Evolutionary conservation across 306 rosid species (phyloP), one percentile per base, ranked within the genome.

Genomic region (Ochetophila trinervis): DNA sequence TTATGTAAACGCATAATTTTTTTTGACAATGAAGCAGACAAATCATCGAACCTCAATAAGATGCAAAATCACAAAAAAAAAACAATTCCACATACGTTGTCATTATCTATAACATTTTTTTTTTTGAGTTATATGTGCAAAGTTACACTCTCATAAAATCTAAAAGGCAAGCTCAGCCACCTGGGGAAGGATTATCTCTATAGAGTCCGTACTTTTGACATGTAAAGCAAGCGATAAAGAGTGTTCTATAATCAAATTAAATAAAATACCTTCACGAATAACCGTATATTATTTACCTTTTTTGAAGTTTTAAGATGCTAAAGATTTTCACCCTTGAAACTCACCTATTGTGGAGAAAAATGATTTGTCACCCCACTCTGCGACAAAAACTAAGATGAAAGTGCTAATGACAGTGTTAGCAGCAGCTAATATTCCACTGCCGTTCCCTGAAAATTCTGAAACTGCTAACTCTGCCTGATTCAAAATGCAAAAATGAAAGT

Each of bases 301-400:
- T 14, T 23, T 20, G 24, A 4, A 2, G 13, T 32, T 35, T 11
- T 61, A 22, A 4, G 22, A 24, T 15, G 19, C 42, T 9, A 20
- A 0, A n/a, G n/a, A 56, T 65, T 52, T 40, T 34, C 45, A 60
- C 30, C 4, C 5, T 11, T 74, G 55, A 30, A 48, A 75, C 88
- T 79, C 76, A 93, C 99, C 99, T 62, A 93, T 88, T 49, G 99
- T 90, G 35, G 99, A 90, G 85, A 93, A 90, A 81, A 93, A 90
- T 57, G 97, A 93, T 67, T 93, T 93, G 71, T 93, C 99, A 19
- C 99, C 97, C 99, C 99, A 93, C 76, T 93, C 97, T 45, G 99
- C 97, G 20, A 93, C 97, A 83, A 93, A 93, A 73, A 93, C 96
- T 68, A 93, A 69, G 59, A 73, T 65, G 69, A 93, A 93, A 15